A percentile compares a stretch with the other conserved stretches of the same genome.
These are phyloP conservation scores for Trichoderma erinaceum DNA, from an alignment of 495 filamentous ascomycete species.

Conservation along the genomic window DNA sequence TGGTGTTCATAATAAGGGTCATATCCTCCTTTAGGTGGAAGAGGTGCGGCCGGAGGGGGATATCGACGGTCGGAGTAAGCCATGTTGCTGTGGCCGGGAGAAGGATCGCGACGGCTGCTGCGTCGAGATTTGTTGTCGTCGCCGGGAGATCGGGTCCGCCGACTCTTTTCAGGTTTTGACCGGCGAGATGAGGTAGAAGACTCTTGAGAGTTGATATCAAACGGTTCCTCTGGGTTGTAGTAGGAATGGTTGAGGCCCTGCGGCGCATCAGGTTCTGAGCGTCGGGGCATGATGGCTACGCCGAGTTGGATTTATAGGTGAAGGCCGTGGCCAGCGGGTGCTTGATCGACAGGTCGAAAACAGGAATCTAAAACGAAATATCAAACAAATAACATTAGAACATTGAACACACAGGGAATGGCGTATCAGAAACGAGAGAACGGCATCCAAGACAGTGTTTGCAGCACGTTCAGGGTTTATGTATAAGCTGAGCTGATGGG, in stretches of 20 bases:
- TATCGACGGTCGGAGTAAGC: background rate
- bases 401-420: no score
- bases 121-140: background rate
- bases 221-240: background rate
- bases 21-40: background rate
- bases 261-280: background rate
- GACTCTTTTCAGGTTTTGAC: background rate
- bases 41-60: background rate
- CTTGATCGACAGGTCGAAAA: no score
- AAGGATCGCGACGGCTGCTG: slow-evolving; percentile 1
- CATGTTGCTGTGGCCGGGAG: background rate
- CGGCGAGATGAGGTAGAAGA: background rate
- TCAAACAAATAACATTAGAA: no score
- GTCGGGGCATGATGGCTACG: background rate
- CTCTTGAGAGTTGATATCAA: background rate
- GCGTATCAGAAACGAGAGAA: no score
- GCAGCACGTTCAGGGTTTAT: no score
- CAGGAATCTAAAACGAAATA: no score
- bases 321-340: background rate
- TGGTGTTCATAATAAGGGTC: background rate
- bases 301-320: background rate
- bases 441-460: no score
- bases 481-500: no score
- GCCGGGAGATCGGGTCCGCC: background rate
- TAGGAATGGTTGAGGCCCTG: slow-evolving; percentile 11